These are phyloP conservation scores for Lizanozyma gosingica DNA, from an alignment of 1,139 yeast species.

Conservation along the genomic window DNA sequence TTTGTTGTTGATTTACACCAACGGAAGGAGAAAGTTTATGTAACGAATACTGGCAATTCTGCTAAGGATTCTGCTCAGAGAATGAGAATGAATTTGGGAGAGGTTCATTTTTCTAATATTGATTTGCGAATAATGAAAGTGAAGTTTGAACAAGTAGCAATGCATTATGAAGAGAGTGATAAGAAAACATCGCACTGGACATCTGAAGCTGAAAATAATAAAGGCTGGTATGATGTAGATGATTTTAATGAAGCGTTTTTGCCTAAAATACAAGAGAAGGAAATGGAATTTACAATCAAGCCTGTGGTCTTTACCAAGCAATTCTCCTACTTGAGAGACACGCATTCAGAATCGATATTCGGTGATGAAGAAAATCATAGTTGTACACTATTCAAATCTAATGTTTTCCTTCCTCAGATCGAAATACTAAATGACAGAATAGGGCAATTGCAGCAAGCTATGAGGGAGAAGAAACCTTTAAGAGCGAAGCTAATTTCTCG, in stretches of 20 bases:
- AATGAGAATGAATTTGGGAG: constrained; percentile 39
- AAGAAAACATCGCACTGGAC: no score
- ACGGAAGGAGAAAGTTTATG: constrained; percentile 29
- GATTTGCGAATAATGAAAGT: constrained; percentile 32
- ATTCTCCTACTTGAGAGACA: constrained; percentile 33
- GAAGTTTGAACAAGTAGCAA: constrained; percentile 18
- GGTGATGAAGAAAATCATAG: constrained; percentile 24
- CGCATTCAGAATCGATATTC: constrained; percentile 12
- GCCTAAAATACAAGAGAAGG: constrained; percentile 17
- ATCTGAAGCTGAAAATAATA: constrained; percentile 16
- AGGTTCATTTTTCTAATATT: constrained; percentile 30
- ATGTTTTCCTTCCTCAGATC: constrained; percentile 22
- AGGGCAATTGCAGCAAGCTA: constrained; percentile 16
- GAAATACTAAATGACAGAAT: constrained; percentile 20
- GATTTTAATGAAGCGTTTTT: constrained; percentile 34
- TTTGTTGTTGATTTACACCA: constrained; percentile 36
- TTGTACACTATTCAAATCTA: constrained; percentile 17
- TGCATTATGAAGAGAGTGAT: constrained; percentile 12
- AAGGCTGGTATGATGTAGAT: constrained; percentile 33
- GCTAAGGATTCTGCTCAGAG: constrained; percentile 25
- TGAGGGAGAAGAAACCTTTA: constrained; percentile 8
- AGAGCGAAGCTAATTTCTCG: neutral
- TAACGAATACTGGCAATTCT: constrained; percentile 23
- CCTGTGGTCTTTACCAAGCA: constrained; percentile 30
- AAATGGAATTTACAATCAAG: constrained; percentile 16